Conservation (phyloP, 2,329 filamentous ascomycete species). For the Teratosphaeria destructans region DNA sequence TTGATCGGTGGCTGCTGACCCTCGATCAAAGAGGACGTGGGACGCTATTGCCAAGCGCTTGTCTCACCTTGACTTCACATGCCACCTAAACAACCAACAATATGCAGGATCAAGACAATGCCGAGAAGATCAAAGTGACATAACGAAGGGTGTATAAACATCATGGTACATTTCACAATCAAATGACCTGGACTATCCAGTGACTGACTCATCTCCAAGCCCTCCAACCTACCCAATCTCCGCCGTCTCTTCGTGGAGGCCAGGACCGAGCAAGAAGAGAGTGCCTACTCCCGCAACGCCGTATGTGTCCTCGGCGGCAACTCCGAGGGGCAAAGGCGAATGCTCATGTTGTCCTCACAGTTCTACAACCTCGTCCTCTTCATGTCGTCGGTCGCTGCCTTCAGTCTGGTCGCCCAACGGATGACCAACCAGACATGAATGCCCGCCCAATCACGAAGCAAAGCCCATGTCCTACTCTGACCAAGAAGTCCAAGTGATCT, state of each 20-base stretch:
- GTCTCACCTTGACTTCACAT: neutral
- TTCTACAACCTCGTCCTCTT: constrained; percentile 97
- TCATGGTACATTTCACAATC: neutral
- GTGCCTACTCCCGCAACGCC: constrained; percentile 84
- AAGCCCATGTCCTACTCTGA: no score
- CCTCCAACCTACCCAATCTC: constrained; percentile 84
- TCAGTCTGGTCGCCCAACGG: constrained; percentile 84
- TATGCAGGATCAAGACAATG: neutral
- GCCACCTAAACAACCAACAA: neutral
- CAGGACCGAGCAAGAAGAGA: constrained; percentile 83
- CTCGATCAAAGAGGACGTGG: neutral
- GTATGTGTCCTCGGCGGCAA: constrained; percentile 42
- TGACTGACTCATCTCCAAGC: constrained; percentile 20
- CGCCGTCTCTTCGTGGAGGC: constrained; percentile 92
- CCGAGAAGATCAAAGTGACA: no score
- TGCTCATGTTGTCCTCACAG: constrained; percentile 35
- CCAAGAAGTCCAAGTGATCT: neutral
- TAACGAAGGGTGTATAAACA: neutral
- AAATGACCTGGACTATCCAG: neutral
- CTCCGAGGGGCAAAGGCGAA: neutral
- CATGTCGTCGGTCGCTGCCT: constrained; percentile 89
- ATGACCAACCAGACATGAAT: constrained; percentile 43
- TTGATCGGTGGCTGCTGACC: neutral
- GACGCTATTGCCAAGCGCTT: neutral
- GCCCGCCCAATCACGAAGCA: neutral